phyloP scores from a whole-genome alignment of 2,329 filamentous ascomycete species.

The Aschersonia sp. region DNA sequence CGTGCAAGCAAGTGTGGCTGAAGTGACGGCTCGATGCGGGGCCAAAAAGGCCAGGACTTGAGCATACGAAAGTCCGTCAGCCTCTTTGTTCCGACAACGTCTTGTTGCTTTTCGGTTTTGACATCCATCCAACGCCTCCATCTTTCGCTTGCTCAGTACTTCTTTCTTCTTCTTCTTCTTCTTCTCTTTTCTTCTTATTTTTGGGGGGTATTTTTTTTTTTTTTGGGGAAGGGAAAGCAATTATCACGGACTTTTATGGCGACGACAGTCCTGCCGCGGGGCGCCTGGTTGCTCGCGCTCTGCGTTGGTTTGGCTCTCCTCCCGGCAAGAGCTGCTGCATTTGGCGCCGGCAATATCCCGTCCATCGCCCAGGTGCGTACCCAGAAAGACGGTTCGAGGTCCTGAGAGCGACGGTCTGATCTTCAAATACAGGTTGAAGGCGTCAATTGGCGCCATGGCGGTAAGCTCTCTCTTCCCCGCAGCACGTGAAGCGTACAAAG shows the following conservation, averaged over 20 bases:
- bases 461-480: constrained; percentile 15
- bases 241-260: constrained; percentile 16
- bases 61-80: background rate
- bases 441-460: constrained; percentile 56
- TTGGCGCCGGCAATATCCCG: constrained; percentile 60
- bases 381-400: background rate
- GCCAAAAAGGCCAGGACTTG: background rate
- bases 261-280: constrained; percentile 32
- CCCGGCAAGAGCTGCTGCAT: constrained; percentile 42
- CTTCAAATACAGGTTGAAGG: constrained; percentile 41
- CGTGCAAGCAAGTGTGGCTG: background rate
- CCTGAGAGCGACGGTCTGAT: background rate
- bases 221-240: too few relatives aligned
- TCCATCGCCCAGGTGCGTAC: constrained; percentile 35
- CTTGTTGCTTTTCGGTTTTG: background rate
- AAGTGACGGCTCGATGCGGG: background rate
- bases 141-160: background rate
- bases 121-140: background rate
- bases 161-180: background rate
- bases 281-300: constrained; percentile 32
- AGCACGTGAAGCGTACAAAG: too few relatives aligned
- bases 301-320: constrained; percentile 41
- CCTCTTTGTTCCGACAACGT: background rate
- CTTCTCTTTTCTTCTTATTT: too few relatives aligned
- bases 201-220: too few relatives aligned